Evolutionary conservation across 2,329 filamentous ascomycete genomes (phyloP).

Genomic region (Talaromyces rugulosus): DNA sequence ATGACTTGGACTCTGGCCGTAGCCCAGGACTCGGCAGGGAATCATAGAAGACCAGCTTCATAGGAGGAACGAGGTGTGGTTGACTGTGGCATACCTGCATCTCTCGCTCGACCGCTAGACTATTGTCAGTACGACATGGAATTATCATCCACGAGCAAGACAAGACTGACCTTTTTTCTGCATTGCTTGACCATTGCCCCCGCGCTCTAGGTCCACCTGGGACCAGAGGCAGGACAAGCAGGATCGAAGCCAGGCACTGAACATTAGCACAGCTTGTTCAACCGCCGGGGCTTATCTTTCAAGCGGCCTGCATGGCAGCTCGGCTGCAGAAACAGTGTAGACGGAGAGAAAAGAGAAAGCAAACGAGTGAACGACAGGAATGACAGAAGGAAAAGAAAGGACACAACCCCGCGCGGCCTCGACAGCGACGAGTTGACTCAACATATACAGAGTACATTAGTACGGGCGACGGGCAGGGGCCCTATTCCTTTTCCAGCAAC

Average conservation of each 20-base stretch:
- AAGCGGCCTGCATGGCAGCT: conserved; percentile 16
- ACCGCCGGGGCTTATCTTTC: conserved; percentile 10
- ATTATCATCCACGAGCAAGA: conserved; percentile 2
- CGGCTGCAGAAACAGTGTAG: not conserved
- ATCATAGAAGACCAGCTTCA: conserved; percentile 42
- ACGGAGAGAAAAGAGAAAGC: not conserved
- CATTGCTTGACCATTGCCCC: conserved; percentile 8
- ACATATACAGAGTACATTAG: conserved; percentile 8
- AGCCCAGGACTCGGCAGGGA: conserved; percentile 32
- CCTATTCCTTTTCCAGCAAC: not conserved
- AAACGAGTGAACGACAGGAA: not conserved
- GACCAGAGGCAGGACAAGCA: conserved; percentile 34
- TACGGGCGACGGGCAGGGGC: not conserved
- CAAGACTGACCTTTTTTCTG: not conserved
- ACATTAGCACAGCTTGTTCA: conserved; percentile 33
- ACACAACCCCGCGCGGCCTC: conserved; percentile 4
- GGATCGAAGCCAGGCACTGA: conserved; percentile 37
- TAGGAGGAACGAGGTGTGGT: conserved; percentile 44
- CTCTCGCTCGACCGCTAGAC: conserved; percentile 36
- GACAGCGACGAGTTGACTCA: conserved; percentile 2
- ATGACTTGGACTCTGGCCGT: conserved; percentile 27
- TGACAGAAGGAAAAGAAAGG: conserved; percentile 1
- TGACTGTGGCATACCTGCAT: conserved; percentile 44
- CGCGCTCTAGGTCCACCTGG: conserved; percentile 23
- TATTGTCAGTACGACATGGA: not conserved